Evolutionary conservation across 108 stramenopile genomes (phyloP), one percentile per base, ranked within the genome.

Genomic region (Nannochloropsis salina): DNA sequence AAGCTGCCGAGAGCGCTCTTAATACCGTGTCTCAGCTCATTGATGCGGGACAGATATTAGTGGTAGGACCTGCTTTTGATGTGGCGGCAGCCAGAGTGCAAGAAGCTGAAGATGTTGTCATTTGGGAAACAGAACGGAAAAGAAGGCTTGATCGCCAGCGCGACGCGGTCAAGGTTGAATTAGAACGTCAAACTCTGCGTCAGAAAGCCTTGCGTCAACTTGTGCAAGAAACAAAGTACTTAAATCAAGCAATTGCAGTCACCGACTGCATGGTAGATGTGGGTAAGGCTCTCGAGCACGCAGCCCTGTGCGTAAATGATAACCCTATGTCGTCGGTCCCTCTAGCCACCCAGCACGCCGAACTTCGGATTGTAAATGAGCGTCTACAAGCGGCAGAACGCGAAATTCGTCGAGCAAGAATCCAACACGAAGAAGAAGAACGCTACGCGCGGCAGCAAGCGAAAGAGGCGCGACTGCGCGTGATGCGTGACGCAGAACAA

Each of bases 401-500:
- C n/a, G 61, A 74, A n/a, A n/a, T 74, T 4, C 61, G 61, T 3
- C 61, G 61, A n/a, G 8, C 61, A 15, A 15, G 61, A n/a, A 74
- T 74, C n/a, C 61, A n/a, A n/a, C 61, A 74, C 61, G 61, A 74
- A 74, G 61, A 74, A n/a, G n/a, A 15, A 6, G 61, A 74, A n/a
- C 61, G 61, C 61, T 74, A n/a, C n/a, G 61, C 61, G 20, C 61
- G n/a, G 61, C 61, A 74, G 61, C 61, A 74, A n/a, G 61, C 61
- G 15, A 2, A 74, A n/a, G 61, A 74, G n/a, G 61, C 61, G 20
- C 61, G 61, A 15, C 3, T 74, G 61, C 61, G n/a, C 20, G 61
- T 74, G 4, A n/a, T n/a, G 61, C 15, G 6, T 15, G 61, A 74
- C 15, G 61, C 61, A 74, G 61, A 74, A 74, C 20, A 74, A 74